Conservation (phyloP, 805 yeast species). For the Kuraishia ogatae region DNA sequence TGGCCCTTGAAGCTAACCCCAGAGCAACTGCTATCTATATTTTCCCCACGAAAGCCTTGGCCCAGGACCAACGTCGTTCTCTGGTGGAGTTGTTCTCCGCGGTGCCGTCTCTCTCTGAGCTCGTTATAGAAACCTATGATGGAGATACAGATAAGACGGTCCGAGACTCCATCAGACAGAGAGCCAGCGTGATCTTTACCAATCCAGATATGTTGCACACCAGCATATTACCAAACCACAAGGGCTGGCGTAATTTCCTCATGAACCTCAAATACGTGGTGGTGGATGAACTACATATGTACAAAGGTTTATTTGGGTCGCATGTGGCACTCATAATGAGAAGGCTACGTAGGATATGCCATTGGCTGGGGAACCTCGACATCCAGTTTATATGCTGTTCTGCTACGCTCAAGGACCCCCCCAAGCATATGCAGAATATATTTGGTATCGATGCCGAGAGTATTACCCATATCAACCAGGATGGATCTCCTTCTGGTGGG, state of each 20-base stretch:
- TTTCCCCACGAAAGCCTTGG: constrained; percentile 95
- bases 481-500: constrained; percentile 85
- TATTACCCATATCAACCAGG: constrained; percentile 54
- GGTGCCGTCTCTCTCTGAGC: constrained; percentile 34
- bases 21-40: constrained; percentile 70
- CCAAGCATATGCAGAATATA: constrained; percentile 58
- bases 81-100: constrained; percentile 45
- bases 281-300: constrained; percentile 81
- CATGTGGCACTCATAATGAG: constrained; percentile 85
- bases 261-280: constrained; percentile 60
- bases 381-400: constrained; percentile 82
- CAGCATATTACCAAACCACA: constrained; percentile 71
- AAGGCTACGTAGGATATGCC: constrained; percentile 60
- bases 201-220: constrained; percentile 94
- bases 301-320: constrained; percentile 86
- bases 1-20: constrained; percentile 30
- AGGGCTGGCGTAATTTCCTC: constrained; percentile 65
- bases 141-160: constrained; percentile 75
- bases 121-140: constrained; percentile 74
- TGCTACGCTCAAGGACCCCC: constrained; percentile 80
- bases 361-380: constrained; percentile 38
- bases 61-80: constrained; percentile 93
- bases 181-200: constrained; percentile 78
- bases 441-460: constrained; percentile 53
- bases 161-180: constrained; percentile 45